phyloP scores from a whole-genome alignment of 208 protist species.

The Trypanosoma platydactyli region DNA sequence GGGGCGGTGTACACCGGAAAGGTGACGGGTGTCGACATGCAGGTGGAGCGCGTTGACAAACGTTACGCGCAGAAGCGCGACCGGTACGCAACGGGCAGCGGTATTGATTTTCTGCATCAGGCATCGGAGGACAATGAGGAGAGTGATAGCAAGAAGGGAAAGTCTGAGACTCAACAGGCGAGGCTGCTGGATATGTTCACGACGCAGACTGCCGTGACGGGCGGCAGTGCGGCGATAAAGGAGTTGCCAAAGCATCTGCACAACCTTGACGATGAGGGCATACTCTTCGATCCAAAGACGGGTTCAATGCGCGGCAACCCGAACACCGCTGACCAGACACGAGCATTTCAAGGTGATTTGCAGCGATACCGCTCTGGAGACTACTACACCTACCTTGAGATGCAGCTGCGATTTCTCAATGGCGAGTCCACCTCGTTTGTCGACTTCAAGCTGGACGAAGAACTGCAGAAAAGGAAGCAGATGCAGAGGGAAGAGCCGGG shows the following conservation, averaged over 20 bases:
- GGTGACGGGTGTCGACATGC: constrained; percentile 63
- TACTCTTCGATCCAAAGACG: constrained; percentile 86
- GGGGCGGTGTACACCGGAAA: constrained; percentile 64
- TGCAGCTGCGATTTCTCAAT: constrained; percentile 77
- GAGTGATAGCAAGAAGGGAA: constrained; percentile 17
- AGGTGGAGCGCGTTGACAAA: constrained; percentile 27
- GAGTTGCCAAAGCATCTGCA: constrained; percentile 87
- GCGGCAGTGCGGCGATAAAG: constrained; percentile 61
- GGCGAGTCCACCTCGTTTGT: constrained; percentile 80
- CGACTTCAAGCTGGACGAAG: constrained; percentile 79
- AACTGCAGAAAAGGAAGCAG: constrained; percentile 31
- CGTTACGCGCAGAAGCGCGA: constrained; percentile 77
- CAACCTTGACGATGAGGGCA: constrained; percentile 64
- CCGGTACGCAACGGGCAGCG: constrained; percentile 59
- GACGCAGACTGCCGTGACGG: constrained; percentile 59
- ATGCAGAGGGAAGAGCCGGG: constrained; percentile 1
- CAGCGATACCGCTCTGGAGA: constrained; percentile 71
- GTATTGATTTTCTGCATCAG: constrained; percentile 57
- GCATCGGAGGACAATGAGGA: constrained; percentile 15
- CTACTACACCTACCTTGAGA: constrained; percentile 79
- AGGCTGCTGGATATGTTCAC: constrained; percentile 46
- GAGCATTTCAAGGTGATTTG: constrained; percentile 76
- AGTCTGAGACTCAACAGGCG: neutral
- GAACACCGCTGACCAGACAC: constrained; percentile 62
- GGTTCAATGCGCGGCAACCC: constrained; percentile 88